Evolutionary conservation across 345 rosid species (phyloP), one percentile per base, ranked within the genome.

Genomic region (Noccaea bulbosa): DNA sequence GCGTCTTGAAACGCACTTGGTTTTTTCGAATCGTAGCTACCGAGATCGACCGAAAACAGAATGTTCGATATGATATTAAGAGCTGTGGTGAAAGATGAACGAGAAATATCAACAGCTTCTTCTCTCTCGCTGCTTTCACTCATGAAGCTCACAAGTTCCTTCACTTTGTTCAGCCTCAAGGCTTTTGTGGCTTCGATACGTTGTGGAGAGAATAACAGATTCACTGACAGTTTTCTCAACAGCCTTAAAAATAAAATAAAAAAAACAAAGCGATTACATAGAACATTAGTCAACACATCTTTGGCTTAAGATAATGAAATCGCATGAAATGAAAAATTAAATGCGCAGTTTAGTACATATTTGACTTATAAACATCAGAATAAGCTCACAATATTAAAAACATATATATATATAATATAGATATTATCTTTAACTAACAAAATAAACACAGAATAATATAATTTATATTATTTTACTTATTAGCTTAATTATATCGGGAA

Each of bases 11-110:
- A 81, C 47, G 12, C 77, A 32, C 6, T 54, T 2, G 60, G 35
- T 4, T 16, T 10, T 4, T 56, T 47, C 1, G 79, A 63, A 8
- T 65, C 70, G 7, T 66, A 63, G 63, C 76, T 63, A 41, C 62
- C 72, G 38, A 86, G 48, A 73, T 86, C 83, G 5, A 67, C 11
- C 0, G 88, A 86, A 35, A 81, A 66, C 7, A 87, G 11, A 38
- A 77, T 56, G 69, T 74, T 78, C 0, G 87, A 82, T 10, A 84
- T 12, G 33, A 80, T 49, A 69, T 80, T 82, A 11, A 84, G 69
- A 2, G 62, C 5, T 30, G 87, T 65, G 39, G 3, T 35, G 62
- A 84, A 83, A 5, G 80, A 73, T 11, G 69, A 81, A 40, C 70
- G 70, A 8, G 87, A 80, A 0, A 84, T 68, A 35, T 76, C 77